Evolutionary conservation across 495 filamentous ascomycete species (phyloP).

Genomic region (Letharia columbiana): DNA sequence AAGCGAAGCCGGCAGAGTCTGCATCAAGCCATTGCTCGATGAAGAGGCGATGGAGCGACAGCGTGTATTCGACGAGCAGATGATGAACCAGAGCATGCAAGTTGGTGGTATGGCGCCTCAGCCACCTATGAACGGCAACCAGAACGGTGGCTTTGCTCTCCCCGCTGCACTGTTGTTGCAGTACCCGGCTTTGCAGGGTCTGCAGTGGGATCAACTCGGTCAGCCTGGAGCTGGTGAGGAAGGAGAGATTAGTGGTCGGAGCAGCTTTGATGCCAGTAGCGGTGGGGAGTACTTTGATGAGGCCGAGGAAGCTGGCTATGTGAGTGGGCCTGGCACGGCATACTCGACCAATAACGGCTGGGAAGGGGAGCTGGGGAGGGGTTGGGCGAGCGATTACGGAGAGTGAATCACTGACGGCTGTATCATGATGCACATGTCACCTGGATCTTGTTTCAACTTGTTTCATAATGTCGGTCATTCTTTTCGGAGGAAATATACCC

Average conservation of each 20-base stretch:
- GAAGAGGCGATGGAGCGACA: slow-evolving; percentile 28
- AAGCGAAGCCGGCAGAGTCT: slow-evolving; percentile 88
- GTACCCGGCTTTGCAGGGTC: slow-evolving; percentile 77
- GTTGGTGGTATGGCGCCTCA: slow-evolving; percentile 19
- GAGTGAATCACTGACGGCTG: slow-evolving; percentile 15
- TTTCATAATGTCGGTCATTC: slow-evolving; percentile 3
- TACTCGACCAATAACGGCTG: slow-evolving; percentile 20
- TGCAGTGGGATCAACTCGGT: slow-evolving; percentile 64
- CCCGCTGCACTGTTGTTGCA: slow-evolving; percentile 83
- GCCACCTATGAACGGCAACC: slow-evolving; percentile 18
- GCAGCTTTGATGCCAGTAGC: slow-evolving; percentile 84
- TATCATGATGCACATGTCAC: slow-evolving; percentile 12
- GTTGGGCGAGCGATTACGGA: slow-evolving; percentile 28
- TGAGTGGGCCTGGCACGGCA: slow-evolving; percentile 28
- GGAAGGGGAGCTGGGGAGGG: slow-evolving; percentile 17
- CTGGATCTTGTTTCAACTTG: background rate
- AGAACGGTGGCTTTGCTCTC: slow-evolving; percentile 53
- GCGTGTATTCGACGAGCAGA: slow-evolving; percentile 23
- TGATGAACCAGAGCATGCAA: slow-evolving; percentile 23
- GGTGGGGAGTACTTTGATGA: slow-evolving; percentile 50
- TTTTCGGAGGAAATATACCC: slow-evolving; percentile 9
- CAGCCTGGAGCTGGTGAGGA: slow-evolving; percentile 52
- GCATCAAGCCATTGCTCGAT: slow-evolving; percentile 84
- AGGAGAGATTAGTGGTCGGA: slow-evolving; percentile 67
- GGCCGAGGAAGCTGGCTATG: slow-evolving; percentile 31